A percentile compares a stretch with the other conserved stretches of the same genome.
phyloP scores from a whole-genome alignment of 129 eudicot species.

The Flaveria linearis region DNA sequence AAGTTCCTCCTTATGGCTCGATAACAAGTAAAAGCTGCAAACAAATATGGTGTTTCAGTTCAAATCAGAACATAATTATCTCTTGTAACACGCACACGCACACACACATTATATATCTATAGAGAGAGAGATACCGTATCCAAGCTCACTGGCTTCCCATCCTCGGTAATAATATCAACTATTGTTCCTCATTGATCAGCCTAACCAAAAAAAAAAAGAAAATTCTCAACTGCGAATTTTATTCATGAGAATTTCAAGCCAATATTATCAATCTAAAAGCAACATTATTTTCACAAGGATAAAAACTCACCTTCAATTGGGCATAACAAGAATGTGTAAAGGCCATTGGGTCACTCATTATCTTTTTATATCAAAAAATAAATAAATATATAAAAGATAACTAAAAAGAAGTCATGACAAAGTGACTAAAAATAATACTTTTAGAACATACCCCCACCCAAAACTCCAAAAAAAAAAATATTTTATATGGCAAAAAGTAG shows the following conservation, averaged over 20 bases:
- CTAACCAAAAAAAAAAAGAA: conserved; percentile 36
- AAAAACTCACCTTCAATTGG: too few relatives aligned
- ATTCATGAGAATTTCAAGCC: background rate
- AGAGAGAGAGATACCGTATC: conserved; percentile 46
- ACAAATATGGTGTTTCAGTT: background rate
- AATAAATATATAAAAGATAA: too few relatives aligned
- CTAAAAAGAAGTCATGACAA: too few relatives aligned
- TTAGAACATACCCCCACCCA: too few relatives aligned
- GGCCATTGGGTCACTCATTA: too few relatives aligned
- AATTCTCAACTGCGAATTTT: background rate
- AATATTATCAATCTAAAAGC: background rate
- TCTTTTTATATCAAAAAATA: too few relatives aligned
- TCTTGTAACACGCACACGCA: conserved; percentile 19
- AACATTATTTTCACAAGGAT: too few relatives aligned
- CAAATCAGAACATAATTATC: background rate
- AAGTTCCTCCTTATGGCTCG: conserved; percentile 54
- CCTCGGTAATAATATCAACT: conserved; percentile 61
- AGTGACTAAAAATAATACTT: too few relatives aligned
- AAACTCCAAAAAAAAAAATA: too few relatives aligned
- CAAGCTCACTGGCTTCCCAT: conserved; percentile 74
- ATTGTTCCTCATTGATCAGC: conserved; percentile 75
- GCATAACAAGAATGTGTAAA: too few relatives aligned
- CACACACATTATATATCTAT: conserved; percentile 9
- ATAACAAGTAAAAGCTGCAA: conserved; percentile 74
- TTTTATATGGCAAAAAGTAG: too few relatives aligned